Percentiles rank a stretch among this genome's conserved stretches.
Conservation (phyloP, 441 rosid genomes). For the Euphorbia celastroides region DNA sequence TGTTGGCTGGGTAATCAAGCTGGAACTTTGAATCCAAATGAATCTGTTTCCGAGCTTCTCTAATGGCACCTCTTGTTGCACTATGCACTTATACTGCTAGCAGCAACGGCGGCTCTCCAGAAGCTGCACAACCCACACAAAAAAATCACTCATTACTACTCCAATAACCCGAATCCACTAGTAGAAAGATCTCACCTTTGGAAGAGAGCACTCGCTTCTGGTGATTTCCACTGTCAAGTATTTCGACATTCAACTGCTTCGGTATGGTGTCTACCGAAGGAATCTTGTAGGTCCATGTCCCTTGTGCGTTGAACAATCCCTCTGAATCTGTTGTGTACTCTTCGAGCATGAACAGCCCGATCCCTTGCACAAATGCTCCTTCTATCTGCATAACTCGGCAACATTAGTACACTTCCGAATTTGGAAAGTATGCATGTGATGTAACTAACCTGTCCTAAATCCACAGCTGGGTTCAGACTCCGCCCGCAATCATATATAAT, state of each 20-base stretch:
- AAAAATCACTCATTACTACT: no score
- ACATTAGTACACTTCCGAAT: background rate
- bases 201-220: conserved; percentile 81
- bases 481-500: conserved; percentile 85
- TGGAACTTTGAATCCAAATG: conserved; percentile 28
- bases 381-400: conserved; percentile 51
- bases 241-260: conserved; percentile 69
- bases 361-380: conserved; percentile 96
- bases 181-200: conserved; percentile 48
- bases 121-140: conserved; percentile 42
- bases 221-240: conserved; percentile 73
- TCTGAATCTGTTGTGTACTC: conserved; percentile 67
- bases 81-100: conserved; percentile 79
- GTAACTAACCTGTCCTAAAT: conserved; percentile 83
- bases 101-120: conserved; percentile 88
- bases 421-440: background rate
- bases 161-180: no score
- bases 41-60: conserved; percentile 64
- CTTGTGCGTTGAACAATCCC: conserved; percentile 55
- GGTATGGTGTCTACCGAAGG: conserved; percentile 92
- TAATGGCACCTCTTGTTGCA: conserved; percentile 70
- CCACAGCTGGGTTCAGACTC: conserved; percentile 94
- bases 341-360: conserved; percentile 90
- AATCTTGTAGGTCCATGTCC: conserved; percentile 93
- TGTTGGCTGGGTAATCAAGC: conserved; percentile 74